A percentile compares a stretch with the other conserved stretches of the same genome.
phyloP scores from a whole-genome alignment of 352 stramenopile species.

The Phytophthora aleatoria region DNA sequence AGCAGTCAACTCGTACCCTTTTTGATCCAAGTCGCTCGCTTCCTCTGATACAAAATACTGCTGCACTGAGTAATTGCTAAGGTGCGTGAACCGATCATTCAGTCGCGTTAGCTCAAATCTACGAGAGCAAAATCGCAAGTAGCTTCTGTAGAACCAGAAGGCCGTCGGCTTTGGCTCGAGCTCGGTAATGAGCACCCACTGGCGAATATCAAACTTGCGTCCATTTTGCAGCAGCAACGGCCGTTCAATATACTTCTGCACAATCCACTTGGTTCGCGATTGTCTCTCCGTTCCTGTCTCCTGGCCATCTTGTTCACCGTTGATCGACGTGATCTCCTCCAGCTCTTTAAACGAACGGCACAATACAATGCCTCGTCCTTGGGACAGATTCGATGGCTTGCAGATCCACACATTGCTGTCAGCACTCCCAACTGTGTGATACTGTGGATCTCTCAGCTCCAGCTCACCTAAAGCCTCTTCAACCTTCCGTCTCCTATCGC shows the following conservation, averaged over 20 bases:
- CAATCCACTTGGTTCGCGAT: conserved; percentile 46
- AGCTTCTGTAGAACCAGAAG: conserved; percentile 76
- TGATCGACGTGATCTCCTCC: conserved; percentile 12
- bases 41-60: conserved; percentile 42
- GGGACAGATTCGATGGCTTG: conserved; percentile 78
- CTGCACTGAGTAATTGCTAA: conserved; percentile 89
- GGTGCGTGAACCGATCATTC: conserved; percentile 65
- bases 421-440: conserved; percentile 31
- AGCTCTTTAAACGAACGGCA: conserved; percentile 45
- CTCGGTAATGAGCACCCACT: conserved; percentile 83
- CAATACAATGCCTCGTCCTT: conserved; percentile 72
- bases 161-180: conserved; percentile 49
- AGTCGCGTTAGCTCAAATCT: conserved; percentile 52
- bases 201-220: conserved; percentile 87
- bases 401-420: conserved; percentile 76
- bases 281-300: conserved; percentile 1
- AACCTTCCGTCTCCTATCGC: conserved; percentile 6
- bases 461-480: conserved; percentile 31
- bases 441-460: conserved; percentile 44
- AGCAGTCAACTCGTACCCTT: neutral
- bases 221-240: conserved; percentile 59
- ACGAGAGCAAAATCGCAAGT: conserved; percentile 76
- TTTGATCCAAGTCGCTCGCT: neutral
- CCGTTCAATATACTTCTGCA: conserved; percentile 89
- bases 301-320: neutral